phyloP scores from a whole-genome alignment of 1,284 basidiomycete species.

The Mycosarcoma mackinlayi region DNA sequence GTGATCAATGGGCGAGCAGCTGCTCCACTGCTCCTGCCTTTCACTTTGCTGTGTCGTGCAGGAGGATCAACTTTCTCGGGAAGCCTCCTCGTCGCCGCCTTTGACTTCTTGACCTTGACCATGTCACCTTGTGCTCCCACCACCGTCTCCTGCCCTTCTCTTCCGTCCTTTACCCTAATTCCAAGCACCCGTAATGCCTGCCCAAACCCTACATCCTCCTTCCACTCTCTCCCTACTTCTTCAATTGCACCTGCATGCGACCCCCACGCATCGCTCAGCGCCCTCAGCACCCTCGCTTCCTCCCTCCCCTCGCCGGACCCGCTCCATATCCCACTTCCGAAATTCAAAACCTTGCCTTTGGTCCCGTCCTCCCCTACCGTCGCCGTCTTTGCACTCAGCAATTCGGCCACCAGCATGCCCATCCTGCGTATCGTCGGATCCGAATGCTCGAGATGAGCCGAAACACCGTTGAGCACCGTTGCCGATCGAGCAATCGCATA shows the following conservation, averaged over 20 bases:
- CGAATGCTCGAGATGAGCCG: slow-evolving; percentile 73
- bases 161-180: background rate
- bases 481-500: slow-evolving; percentile 70
- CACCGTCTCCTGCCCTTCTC: background rate
- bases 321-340: slow-evolving; percentile 80
- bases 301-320: slow-evolving; percentile 77
- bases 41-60: background rate
- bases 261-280: slow-evolving; percentile 31
- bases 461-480: slow-evolving; percentile 79
- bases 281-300: slow-evolving; percentile 57
- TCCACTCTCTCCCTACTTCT: background rate
- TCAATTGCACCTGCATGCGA: background rate
- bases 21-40: background rate
- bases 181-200: slow-evolving; percentile 8
- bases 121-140: no score
- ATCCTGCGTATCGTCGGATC: slow-evolving; percentile 83
- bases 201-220: background rate
- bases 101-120: background rate
- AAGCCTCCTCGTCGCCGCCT: slow-evolving; percentile 13
- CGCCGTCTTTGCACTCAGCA: slow-evolving; percentile 44
- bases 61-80: slow-evolving; percentile 16
- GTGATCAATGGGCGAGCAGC: slow-evolving; percentile 32
- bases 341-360: slow-evolving; percentile 81
- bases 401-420: slow-evolving; percentile 91
- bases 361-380: background rate